A percentile compares a stretch with the other conserved stretches of the same genome.
Evolutionary conservation across 257 asterid species (phyloP).

Genomic region (Solanum habrochaites): DNA sequence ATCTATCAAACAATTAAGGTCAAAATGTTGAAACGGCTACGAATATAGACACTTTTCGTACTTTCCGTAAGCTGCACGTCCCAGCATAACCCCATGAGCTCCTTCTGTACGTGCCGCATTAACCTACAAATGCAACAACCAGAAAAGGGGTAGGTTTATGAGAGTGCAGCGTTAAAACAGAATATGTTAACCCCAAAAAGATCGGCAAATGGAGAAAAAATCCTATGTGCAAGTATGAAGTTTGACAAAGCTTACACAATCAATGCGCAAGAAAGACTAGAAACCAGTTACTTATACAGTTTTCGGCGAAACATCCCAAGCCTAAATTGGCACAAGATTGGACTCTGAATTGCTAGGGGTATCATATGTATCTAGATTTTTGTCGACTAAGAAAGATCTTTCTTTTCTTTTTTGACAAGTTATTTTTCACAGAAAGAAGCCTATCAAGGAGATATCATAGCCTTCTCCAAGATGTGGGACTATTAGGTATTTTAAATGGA

Average conservation of each 20-base stretch:
- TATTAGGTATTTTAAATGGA: background rate
- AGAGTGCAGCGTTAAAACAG: background rate
- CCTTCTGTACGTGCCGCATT: constrained; percentile 76
- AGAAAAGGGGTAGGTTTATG: background rate
- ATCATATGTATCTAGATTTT: background rate
- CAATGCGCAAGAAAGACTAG: background rate
- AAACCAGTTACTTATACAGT: background rate
- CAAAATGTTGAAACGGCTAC: background rate
- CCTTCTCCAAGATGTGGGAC: background rate
- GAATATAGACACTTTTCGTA: constrained; percentile 8
- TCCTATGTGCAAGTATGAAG: background rate
- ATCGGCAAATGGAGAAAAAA: background rate
- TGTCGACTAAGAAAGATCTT: background rate
- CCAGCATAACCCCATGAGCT: constrained; percentile 94
- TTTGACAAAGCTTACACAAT: background rate
- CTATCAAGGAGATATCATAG: background rate
- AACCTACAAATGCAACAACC: constrained; percentile 26
- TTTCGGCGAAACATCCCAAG: background rate
- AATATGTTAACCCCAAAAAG: background rate
- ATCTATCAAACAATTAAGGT: background rate
- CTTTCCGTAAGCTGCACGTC: constrained; percentile 83
- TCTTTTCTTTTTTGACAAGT: background rate
- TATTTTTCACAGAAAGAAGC: background rate
- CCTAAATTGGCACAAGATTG: background rate
- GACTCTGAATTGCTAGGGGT: background rate